Percentiles rank a stretch among this genome's conserved stretches.
Conservation (phyloP, 371 early-diverging fungal species). For the Mortierella sp. region DNA sequence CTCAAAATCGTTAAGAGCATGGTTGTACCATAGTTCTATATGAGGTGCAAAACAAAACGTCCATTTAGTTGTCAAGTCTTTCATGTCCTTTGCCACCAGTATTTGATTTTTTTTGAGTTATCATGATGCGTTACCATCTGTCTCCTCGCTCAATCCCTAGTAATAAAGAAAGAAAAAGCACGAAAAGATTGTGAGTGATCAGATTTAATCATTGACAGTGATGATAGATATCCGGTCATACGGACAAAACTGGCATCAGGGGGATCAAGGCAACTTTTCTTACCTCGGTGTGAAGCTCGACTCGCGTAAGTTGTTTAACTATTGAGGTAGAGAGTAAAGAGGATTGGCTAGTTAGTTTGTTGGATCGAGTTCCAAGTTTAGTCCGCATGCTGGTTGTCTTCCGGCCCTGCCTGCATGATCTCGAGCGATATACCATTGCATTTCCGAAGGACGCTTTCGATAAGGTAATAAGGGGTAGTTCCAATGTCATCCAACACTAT, state of each 20-base stretch:
- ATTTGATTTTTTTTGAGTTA: neutral
- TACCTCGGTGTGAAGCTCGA: slow-evolving; percentile 50
- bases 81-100: neutral
- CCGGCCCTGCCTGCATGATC: neutral
- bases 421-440: slow-evolving; percentile 38
- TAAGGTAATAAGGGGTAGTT: slow-evolving; percentile 45
- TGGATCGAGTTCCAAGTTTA: neutral
- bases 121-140: slow-evolving; percentile 33
- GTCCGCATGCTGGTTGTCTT: neutral
- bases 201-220: neutral
- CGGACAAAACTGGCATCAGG: neutral
- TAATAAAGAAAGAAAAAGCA: neutral
- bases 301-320: slow-evolving; percentile 49
- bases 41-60: neutral
- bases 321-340: neutral
- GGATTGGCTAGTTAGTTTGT: neutral
- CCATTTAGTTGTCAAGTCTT: neutral
- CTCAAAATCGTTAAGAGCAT: slow-evolving; percentile 41
- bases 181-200: neutral
- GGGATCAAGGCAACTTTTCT: neutral
- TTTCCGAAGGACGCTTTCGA: slow-evolving; percentile 51
- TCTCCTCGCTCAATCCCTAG: slow-evolving; percentile 43
- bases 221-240: neutral
- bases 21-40: slow-evolving; percentile 48
- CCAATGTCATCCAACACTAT: slow-evolving; percentile 55